phyloP scores from a whole-genome alignment of 208 protist genomes.

The Endotrypanum monterogeii region DNA sequence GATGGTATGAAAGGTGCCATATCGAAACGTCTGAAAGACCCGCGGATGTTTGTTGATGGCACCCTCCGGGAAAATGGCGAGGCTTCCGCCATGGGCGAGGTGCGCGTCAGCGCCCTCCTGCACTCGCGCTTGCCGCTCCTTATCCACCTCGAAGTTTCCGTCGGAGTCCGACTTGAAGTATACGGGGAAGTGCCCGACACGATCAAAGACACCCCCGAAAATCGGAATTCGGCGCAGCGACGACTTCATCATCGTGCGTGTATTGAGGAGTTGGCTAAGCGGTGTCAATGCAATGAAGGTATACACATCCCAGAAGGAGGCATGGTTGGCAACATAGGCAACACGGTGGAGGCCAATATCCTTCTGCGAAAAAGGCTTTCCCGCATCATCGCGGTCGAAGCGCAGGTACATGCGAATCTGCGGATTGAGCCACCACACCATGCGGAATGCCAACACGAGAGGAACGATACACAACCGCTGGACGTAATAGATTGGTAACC shows the following conservation, averaged over 20 bases:
- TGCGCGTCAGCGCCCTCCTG: slow-evolving; percentile 44
- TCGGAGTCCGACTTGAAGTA: slow-evolving; percentile 74
- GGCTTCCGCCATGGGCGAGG: slow-evolving; percentile 38
- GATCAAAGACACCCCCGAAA: slow-evolving; percentile 56
- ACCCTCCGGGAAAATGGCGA: slow-evolving; percentile 76
- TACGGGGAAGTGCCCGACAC: slow-evolving; percentile 77
- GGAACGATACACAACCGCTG: slow-evolving; percentile 39
- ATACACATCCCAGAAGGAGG: slow-evolving; percentile 69
- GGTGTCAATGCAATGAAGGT: slow-evolving; percentile 36
- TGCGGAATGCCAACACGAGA: slow-evolving; percentile 34
- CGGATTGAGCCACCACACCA: slow-evolving; percentile 40
- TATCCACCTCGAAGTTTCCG: slow-evolving; percentile 64
- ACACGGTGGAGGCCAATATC: slow-evolving; percentile 17
- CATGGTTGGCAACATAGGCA: slow-evolving; percentile 57
- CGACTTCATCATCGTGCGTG: slow-evolving; percentile 56
- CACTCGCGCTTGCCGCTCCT: slow-evolving; percentile 62
- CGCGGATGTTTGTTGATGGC: slow-evolving; percentile 59
- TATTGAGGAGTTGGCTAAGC: slow-evolving; percentile 34
- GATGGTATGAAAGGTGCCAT: slow-evolving; percentile 61
- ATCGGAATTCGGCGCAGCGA: slow-evolving; percentile 54
- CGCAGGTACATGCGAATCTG: slow-evolving; percentile 39
- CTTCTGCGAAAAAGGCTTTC: slow-evolving; percentile 9
- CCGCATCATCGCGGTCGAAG: slow-evolving; percentile 26
- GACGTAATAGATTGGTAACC: slow-evolving; percentile 25
- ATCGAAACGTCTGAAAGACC: slow-evolving; percentile 59